Conservation (phyloP, 2,329 filamentous ascomycete genomes). For the Trichophaea hybrida region DNA sequence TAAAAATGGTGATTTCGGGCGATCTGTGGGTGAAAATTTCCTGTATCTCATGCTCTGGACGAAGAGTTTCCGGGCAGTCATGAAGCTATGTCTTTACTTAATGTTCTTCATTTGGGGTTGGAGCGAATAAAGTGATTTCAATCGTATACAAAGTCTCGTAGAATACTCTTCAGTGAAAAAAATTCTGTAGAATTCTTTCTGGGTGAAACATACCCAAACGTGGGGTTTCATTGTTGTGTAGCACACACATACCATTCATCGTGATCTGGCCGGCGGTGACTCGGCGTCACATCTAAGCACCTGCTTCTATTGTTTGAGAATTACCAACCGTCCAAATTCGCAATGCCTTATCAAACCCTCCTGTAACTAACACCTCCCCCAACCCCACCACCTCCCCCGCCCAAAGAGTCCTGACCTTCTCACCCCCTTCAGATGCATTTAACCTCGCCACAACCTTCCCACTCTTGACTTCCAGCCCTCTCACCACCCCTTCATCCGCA, state of each 20-base stretch:
- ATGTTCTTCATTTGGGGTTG: neutral
- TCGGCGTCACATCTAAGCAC: too few relatives aligned
- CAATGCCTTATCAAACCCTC: constrained; percentile 49
- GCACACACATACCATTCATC: too few relatives aligned
- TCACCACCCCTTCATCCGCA: constrained; percentile 47
- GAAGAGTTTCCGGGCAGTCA: too few relatives aligned
- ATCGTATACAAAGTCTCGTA: neutral
- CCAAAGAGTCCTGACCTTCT: constrained; percentile 28
- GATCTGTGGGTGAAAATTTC: neutral
- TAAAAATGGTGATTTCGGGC: neutral
- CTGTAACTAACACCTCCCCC: constrained; percentile 44
- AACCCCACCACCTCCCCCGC: constrained; percentile 24
- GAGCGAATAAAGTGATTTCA: neutral
- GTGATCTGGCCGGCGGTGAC: too few relatives aligned
- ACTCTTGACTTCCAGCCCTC: constrained; percentile 44
- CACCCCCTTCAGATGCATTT: constrained; percentile 40
- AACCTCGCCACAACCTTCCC: constrained; percentile 43
- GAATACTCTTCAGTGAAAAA: too few relatives aligned
- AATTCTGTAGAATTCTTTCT: too few relatives aligned
- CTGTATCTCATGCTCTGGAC: constrained; percentile 2
- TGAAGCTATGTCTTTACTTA: too few relatives aligned
- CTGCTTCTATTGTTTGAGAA: too few relatives aligned
- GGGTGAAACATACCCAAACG: too few relatives aligned
- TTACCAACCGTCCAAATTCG: constrained; percentile 39
- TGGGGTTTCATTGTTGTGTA: too few relatives aligned